Evolutionary conservation across 371 early-diverging fungal genomes (phyloP).

Genomic region (Haplosporangium sp.): DNA sequence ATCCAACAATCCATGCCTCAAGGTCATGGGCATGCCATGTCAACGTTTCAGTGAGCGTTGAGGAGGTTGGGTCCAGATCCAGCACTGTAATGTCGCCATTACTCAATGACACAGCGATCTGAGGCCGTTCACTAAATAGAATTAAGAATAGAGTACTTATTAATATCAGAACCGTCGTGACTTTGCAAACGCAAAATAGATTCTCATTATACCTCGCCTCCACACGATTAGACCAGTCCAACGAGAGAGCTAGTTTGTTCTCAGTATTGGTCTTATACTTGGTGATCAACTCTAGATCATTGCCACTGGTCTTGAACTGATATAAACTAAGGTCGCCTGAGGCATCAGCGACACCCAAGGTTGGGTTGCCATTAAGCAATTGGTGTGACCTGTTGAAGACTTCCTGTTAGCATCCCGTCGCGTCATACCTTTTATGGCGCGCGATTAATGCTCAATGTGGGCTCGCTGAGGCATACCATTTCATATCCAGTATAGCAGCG

Average conservation of each 20-base stretch:
- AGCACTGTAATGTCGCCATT: conserved; percentile 73
- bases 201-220: conserved; percentile 23
- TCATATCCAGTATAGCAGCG: conserved; percentile 86
- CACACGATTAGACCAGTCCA: conserved; percentile 91
- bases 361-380: conserved; percentile 55
- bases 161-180: too few species aligned
- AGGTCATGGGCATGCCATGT: conserved; percentile 87
- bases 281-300: conserved; percentile 25
- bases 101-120: conserved; percentile 73
- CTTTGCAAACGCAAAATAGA: not conserved
- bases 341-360: conserved; percentile 73
- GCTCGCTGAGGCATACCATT: conserved; percentile 65
- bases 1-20: conserved; percentile 94
- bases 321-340: conserved; percentile 67
- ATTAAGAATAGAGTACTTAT: not conserved
- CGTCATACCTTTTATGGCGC: not conserved
- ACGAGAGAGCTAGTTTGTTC: conserved; percentile 78
- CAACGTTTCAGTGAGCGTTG: conserved; percentile 50
- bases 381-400: conserved; percentile 57
- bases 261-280: conserved; percentile 57
- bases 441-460: not conserved
- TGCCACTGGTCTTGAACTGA: conserved; percentile 51
- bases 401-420: not conserved
- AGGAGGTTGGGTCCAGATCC: conserved; percentile 40
- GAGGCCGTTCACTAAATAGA: conserved; percentile 10